Percentiles rank a stretch among this genome's conserved stretches.
Evolutionary conservation across 1,139 yeast genomes (phyloP).

Genomic region (Debaryomycetaceae sp.): DNA sequence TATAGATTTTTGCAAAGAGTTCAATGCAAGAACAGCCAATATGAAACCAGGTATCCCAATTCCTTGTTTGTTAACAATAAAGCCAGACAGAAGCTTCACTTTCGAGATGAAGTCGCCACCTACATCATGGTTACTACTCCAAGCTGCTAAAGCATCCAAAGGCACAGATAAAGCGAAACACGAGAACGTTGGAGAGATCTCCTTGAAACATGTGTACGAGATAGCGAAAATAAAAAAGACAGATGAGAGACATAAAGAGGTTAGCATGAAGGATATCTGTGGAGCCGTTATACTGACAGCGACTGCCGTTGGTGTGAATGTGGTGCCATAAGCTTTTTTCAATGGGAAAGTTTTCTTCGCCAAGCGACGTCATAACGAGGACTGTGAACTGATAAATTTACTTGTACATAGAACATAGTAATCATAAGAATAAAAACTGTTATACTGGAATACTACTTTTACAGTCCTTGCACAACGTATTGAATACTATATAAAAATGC

Average conservation of each 20-base stretch:
- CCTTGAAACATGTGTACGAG: slow-evolving; percentile 88
- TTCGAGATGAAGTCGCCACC: slow-evolving; percentile 92
- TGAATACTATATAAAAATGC: neutral
- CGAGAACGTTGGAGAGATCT: slow-evolving; percentile 62
- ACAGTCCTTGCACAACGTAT: neutral
- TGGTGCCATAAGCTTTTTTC: slow-evolving; percentile 60
- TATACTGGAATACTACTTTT: no score
- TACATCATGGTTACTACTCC: slow-evolving; percentile 79
- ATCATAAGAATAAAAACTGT: no score
- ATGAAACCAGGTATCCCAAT: slow-evolving; percentile 83
- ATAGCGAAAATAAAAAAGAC: slow-evolving; percentile 91
- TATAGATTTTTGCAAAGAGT: slow-evolving; percentile 96
- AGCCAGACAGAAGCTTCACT: slow-evolving; percentile 86
- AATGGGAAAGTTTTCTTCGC: no score
- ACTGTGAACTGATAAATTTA: no score
- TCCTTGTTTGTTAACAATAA: slow-evolving; percentile 79
- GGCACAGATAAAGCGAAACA: slow-evolving; percentile 63
- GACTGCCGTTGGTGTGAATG: slow-evolving; percentile 79
- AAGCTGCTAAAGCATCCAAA: slow-evolving; percentile 80
- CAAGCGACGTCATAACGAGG: no score
- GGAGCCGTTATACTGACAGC: slow-evolving; percentile 88
- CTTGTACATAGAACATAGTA: neutral
- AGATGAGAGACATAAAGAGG: slow-evolving; percentile 72
- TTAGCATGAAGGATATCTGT: slow-evolving; percentile 72
- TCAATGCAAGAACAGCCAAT: slow-evolving; percentile 93